Evolutionary conservation across 2,329 filamentous ascomycete genomes (phyloP).

Genomic region (Capronia americana): DNA sequence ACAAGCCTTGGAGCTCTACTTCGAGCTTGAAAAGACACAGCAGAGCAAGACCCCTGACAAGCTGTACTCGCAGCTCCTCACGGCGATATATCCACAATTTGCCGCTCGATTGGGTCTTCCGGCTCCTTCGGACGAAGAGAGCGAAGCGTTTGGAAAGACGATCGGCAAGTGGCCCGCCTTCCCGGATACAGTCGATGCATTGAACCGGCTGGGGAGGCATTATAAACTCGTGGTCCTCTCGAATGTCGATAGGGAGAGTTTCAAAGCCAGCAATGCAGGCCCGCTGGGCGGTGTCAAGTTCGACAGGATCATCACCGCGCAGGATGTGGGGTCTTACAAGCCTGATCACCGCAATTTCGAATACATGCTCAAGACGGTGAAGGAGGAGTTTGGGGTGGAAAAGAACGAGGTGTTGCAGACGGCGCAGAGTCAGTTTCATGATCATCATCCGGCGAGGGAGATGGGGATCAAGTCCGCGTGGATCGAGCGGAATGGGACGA

Average conservation of each 20-base stretch:
- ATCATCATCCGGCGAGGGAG: conserved; percentile 68
- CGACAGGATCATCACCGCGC: conserved; percentile 71
- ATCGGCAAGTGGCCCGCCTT: conserved; percentile 63
- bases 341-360: conserved; percentile 69
- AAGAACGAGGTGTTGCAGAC: conserved; percentile 68
- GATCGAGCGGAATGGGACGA: conserved; percentile 61
- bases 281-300: conserved; percentile 62
- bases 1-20: conserved; percentile 17
- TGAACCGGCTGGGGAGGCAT: conserved; percentile 55
- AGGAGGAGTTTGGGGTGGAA: conserved; percentile 60
- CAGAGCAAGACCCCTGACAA: conserved; percentile 21
- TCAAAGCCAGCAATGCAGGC: conserved; percentile 53
- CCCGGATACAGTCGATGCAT: conserved; percentile 61
- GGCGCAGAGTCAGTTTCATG: conserved; percentile 70
- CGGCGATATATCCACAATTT: conserved; percentile 22
- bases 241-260: conserved; percentile 62
- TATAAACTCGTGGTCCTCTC: conserved; percentile 64
- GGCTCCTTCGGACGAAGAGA: conserved; percentile 44
- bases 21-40: conserved; percentile 14
- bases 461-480: conserved; percentile 64
- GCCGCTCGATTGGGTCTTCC: conserved; percentile 13
- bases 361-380: conserved; percentile 63
- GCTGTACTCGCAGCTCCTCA: conserved; percentile 23
- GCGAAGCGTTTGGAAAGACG: conserved; percentile 54
- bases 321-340: conserved; percentile 76